Evolutionary conservation across 2,329 filamentous ascomycete genomes (phyloP).

Genomic region (Teratosphaeria gauchensis): DNA sequence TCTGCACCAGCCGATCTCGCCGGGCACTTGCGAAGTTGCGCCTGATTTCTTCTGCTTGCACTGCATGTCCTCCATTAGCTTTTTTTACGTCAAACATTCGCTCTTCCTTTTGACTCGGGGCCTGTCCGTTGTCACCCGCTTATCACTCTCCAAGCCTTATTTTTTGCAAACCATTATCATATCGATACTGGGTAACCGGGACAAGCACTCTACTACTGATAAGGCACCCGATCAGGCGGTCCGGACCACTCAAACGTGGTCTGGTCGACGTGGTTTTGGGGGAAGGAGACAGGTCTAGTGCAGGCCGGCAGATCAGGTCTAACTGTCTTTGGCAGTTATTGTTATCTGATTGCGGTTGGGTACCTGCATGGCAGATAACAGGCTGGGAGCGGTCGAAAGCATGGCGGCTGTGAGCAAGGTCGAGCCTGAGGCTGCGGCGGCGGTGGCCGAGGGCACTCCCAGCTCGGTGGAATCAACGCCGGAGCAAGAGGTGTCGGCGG

Average conservation of each 20-base stretch:
- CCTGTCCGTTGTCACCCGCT: constrained; percentile 19
- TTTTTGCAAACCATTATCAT: constrained; percentile 22
- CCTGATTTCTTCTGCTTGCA: constrained; percentile 9
- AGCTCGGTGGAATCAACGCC: constrained; percentile 41
- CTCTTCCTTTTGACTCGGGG: not conserved
- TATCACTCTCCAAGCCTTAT: constrained; percentile 26
- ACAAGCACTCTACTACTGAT: not conserved
- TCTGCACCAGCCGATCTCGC: not conserved
- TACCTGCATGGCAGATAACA: constrained; percentile 43
- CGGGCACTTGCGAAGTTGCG: not conserved
- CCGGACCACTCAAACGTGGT: not conserved
- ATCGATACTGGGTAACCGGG: constrained; percentile 9
- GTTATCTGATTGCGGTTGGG: constrained; percentile 19
- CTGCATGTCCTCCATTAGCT: not conserved
- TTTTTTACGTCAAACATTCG: constrained; percentile 1
- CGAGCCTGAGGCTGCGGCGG: constrained; percentile 29
- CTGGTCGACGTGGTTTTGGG: constrained; percentile 5
- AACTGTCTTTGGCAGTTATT: constrained; percentile 15
- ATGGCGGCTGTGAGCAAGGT: constrained; percentile 38
- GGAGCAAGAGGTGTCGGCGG: constrained; percentile 34
- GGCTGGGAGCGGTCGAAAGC: constrained; percentile 23
- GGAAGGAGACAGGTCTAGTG: not conserved
- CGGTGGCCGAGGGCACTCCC: constrained; percentile 34
- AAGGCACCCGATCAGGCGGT: not conserved
- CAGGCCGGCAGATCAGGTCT: constrained; percentile 8